Conservation (phyloP, 2,329 filamentous ascomycete species). For the Monosporascus sp. region DNA sequence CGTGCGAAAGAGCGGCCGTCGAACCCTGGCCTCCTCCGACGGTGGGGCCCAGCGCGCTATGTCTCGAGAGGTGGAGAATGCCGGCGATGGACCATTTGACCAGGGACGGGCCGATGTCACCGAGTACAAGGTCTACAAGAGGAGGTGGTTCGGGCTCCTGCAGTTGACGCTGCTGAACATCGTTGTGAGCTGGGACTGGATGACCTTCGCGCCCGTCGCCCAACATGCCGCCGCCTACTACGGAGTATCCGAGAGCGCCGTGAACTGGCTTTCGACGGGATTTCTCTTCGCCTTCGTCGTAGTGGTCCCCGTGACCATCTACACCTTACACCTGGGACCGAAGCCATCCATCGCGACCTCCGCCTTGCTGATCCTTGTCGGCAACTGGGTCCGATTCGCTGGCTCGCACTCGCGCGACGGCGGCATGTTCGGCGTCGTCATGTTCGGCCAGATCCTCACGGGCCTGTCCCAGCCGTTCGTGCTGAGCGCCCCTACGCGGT, state of each 20-base stretch:
- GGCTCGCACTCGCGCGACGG: constrained; percentile 50
- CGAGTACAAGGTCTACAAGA: constrained; percentile 56
- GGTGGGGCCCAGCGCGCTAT: constrained; percentile 1
- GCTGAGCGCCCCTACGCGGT: constrained; percentile 80
- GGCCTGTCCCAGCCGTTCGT: constrained; percentile 91
- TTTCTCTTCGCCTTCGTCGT: constrained; percentile 82
- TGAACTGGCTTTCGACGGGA: constrained; percentile 90
- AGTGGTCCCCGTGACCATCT: constrained; percentile 67
- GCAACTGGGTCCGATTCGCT: constrained; percentile 88
- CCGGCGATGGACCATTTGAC: constrained; percentile 4
- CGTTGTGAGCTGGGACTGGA: constrained; percentile 96
- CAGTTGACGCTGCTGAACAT: constrained; percentile 87
- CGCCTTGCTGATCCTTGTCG: constrained; percentile 67
- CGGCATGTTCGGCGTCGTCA: constrained; percentile 68
- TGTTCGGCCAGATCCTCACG: constrained; percentile 88
- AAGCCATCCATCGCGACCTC: constrained; percentile 70
- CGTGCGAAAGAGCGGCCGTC: constrained; percentile 12
- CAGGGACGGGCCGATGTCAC: constrained; percentile 10
- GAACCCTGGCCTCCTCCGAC: constrained; percentile 15
- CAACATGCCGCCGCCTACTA: constrained; percentile 72
- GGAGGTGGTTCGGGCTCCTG: constrained; percentile 80
- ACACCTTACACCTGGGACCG: constrained; percentile 73
- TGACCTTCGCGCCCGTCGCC: constrained; percentile 84
- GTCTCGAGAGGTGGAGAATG: constrained; percentile 7
- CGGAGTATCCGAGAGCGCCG: constrained; percentile 61